Conservation (phyloP, 768 basidiomycete genomes). For the Agrocybe praecox region DNA sequence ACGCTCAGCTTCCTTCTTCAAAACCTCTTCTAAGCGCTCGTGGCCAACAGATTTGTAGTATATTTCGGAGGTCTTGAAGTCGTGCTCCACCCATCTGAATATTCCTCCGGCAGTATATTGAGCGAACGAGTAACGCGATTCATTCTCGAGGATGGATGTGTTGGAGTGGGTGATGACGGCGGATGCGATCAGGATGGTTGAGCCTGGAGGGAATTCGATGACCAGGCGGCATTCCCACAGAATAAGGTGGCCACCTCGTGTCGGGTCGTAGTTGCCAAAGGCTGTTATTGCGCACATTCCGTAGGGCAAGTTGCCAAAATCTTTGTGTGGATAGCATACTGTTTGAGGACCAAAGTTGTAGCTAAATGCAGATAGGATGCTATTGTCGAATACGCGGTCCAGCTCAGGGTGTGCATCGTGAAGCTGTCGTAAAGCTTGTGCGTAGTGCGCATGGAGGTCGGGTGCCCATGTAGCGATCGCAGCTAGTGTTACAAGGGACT, state of each 20-base stretch:
- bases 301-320: conserved; percentile 5
- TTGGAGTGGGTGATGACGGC: conserved; percentile 7
- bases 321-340: conserved; percentile 1
- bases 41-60: background rate
- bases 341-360: conserved; percentile 8
- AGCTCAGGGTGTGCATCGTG: background rate
- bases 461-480: conserved; percentile 4
- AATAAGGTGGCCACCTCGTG: conserved; percentile 2
- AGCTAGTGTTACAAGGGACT: too few species aligned
- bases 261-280: background rate
- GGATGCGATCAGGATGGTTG: conserved; percentile 3
- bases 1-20: background rate
- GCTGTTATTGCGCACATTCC: conserved; percentile 7
- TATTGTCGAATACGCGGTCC: background rate
- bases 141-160: background rate
- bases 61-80: background rate
- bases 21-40: background rate
- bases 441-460: conserved; percentile 1
- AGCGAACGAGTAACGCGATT: conserved; percentile 5
- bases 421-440: background rate
- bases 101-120: conserved; percentile 7
- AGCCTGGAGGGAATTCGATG: conserved; percentile 7
- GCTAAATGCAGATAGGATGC: background rate
- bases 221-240: conserved; percentile 1
- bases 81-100: conserved; percentile 5